Conservation (phyloP, 2,329 filamentous ascomycete species). For the Trichoderma gracile region DNA sequence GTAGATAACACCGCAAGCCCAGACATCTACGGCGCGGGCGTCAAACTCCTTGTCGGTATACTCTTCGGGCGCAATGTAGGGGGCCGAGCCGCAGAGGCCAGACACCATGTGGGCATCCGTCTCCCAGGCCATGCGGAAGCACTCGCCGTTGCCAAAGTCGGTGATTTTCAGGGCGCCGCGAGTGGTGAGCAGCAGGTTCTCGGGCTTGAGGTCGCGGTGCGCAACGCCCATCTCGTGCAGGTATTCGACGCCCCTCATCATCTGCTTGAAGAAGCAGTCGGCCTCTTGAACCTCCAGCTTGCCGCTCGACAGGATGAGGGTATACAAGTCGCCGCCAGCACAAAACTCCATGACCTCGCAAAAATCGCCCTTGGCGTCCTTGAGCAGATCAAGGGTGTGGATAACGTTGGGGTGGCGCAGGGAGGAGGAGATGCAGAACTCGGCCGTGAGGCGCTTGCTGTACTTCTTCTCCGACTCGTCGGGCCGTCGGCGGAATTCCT, state of each 20-base stretch:
- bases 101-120: slow-evolving; percentile 98
- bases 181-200: slow-evolving; percentile 91
- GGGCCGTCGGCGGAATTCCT: slow-evolving; percentile 92
- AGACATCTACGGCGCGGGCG: slow-evolving; percentile 94
- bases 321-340: slow-evolving; percentile 93
- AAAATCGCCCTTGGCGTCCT: slow-evolving; percentile 95
- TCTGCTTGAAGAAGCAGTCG: slow-evolving; percentile 98
- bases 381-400: slow-evolving; percentile 90
- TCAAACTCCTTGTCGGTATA: slow-evolving; percentile 96
- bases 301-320: slow-evolving; percentile 82
- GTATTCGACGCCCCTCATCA: slow-evolving; percentile 98
- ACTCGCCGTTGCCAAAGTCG: slow-evolving; percentile 98
- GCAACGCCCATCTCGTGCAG: slow-evolving; percentile 99
- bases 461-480: slow-evolving; percentile 97
- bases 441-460: slow-evolving; percentile 92
- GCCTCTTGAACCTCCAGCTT: slow-evolving; percentile 92
- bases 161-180: slow-evolving; percentile 95
- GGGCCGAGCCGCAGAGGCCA: slow-evolving; percentile 91
- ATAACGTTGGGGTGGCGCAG: slow-evolving; percentile 97
- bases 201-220: slow-evolving; percentile 93
- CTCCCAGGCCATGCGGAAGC: slow-evolving; percentile 99
- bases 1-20: slow-evolving; percentile 98
- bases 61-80: slow-evolving; percentile 96
- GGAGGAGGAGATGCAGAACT: slow-evolving; percentile 98
- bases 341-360: slow-evolving; percentile 99